Evolutionary conservation across 768 basidiomycete genomes (phyloP).

Genomic region (Lactarius quietus): DNA sequence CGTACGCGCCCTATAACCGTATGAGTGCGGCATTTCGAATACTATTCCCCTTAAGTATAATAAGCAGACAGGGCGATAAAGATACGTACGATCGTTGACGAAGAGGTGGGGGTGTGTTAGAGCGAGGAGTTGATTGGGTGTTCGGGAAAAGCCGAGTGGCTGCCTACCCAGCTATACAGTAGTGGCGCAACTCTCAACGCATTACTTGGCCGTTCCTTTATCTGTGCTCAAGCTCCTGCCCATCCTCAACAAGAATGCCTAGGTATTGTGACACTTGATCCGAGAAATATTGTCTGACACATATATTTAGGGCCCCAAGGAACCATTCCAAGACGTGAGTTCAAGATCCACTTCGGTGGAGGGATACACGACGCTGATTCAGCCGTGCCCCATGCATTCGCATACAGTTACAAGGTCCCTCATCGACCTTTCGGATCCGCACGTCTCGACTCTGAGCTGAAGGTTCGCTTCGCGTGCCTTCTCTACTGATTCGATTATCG

Average conservation of each 20-base stretch:
- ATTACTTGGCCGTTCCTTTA: constrained; percentile 36
- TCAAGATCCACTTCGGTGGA: constrained; percentile 68
- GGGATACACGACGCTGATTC: constrained; percentile 61
- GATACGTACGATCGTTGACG: constrained; percentile 40
- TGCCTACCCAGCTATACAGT: constrained; percentile 59
- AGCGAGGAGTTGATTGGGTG: constrained; percentile 37
- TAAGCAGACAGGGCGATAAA: constrained; percentile 20
- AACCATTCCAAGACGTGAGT: constrained; percentile 94
- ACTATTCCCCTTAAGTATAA: constrained; percentile 32
- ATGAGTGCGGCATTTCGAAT: constrained; percentile 98
- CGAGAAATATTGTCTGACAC: constrained; percentile 21
- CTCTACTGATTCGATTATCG: background rate
- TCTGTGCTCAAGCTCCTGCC: constrained; percentile 14
- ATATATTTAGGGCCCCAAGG: constrained; percentile 70
- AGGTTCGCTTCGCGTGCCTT: constrained; percentile 48
- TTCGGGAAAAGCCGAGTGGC: constrained; percentile 65
- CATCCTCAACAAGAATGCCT: constrained; percentile 74
- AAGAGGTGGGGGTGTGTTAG: background rate
- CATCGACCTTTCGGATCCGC: constrained; percentile 95
- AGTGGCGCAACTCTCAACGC: constrained; percentile 41
- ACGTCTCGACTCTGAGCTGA: constrained; percentile 98
- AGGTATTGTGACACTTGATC: constrained; percentile 51
- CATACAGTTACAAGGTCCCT: constrained; percentile 93
- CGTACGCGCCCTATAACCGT: constrained; percentile 99
- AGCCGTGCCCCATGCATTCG: constrained; percentile 60